These are phyloP conservation scores for Salix exigua DNA, from an alignment of 345 rosid species.

Conservation along the genomic window DNA sequence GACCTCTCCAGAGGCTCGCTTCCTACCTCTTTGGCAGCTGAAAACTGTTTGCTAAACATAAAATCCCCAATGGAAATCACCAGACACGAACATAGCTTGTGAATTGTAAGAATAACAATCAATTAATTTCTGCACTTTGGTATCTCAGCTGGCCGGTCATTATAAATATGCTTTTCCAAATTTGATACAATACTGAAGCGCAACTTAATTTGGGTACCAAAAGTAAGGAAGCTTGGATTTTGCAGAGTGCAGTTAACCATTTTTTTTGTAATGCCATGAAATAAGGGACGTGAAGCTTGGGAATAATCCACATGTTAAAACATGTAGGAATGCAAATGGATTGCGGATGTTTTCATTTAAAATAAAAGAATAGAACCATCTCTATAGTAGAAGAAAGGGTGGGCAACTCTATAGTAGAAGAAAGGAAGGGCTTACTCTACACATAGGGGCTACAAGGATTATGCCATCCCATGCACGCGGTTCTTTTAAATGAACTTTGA, in stretches of 20 bases:
- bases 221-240: not conserved
- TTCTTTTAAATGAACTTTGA: slow-evolving; percentile 72
- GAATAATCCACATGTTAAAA: not conserved
- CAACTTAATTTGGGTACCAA: not conserved
- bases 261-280: not conserved
- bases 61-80: not conserved
- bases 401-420: not conserved
- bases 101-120: not conserved
- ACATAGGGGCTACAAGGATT: slow-evolving; percentile 91
- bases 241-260: not conserved
- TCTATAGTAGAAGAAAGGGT: not conserved
- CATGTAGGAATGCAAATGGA: not conserved
- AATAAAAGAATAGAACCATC: not conserved
- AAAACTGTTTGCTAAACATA: not conserved
- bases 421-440: slow-evolving; percentile 57
- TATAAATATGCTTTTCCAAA: not conserved
- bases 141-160: not conserved
- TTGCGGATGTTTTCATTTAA: not conserved
- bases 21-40: not conserved
- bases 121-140: not conserved
- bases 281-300: not conserved
- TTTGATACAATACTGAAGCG: not conserved
- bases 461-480: slow-evolving; percentile 91
- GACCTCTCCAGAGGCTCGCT: not conserved
- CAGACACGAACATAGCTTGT: too few species aligned